Base-by-base conservation (phyloP, 2,329 filamentous ascomycete genomes). In the Calcarisporium arbuscula region DNA sequence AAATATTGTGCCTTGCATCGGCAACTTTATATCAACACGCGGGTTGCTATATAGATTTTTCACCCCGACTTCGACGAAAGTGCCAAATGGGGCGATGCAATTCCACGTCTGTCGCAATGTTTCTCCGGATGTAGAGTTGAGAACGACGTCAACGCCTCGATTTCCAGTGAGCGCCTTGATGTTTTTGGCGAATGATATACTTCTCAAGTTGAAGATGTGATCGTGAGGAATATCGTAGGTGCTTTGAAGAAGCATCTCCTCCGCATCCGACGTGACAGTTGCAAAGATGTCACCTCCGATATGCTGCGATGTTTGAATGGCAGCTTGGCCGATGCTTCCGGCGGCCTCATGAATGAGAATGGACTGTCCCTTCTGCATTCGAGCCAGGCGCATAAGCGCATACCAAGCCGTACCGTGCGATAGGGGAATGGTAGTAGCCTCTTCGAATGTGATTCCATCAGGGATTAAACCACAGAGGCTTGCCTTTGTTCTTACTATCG, bases 21-120 rank as follows among this genome's bases (percentile, higher is more conserved):
- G n/a, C n/a, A n/a, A n/a, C n/a, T n/a, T n/a, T n/a, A n/a, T n/a
- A n/a, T n/a, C n/a, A n/a, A n/a, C n/a, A n/a, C n/a, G n/a, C n/a
- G n/a, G n/a, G n/a, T n/a, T n/a, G n/a, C n/a, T n/a, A n/a, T n/a
- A n/a, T n/a, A n/a, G n/a, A n/a, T n/a, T n/a, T n/a, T n/a, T n/a
- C n/a, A n/a, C n/a, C n/a, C 32, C 32, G 18, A 34, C 10, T 15
- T 34, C 32, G 5, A 34, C 23, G 15, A 34, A 34, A 8, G 14
- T 16, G 9, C 32, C 32, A 27, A 34, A 34, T 2, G 15, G 32
- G 8, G 32, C 32, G 22, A 34, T 14, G 10, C 14, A 18, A 6
- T 34, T 8, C 15, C 32, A 34, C 8, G 32, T 28, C 16, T 11
- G 16, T 11, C 25, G 15, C 8, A 34, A 18, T 8, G 17, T 10